phyloP scores from a whole-genome alignment of 1,284 basidiomycete species.

The Puccinia coronata region DNA sequence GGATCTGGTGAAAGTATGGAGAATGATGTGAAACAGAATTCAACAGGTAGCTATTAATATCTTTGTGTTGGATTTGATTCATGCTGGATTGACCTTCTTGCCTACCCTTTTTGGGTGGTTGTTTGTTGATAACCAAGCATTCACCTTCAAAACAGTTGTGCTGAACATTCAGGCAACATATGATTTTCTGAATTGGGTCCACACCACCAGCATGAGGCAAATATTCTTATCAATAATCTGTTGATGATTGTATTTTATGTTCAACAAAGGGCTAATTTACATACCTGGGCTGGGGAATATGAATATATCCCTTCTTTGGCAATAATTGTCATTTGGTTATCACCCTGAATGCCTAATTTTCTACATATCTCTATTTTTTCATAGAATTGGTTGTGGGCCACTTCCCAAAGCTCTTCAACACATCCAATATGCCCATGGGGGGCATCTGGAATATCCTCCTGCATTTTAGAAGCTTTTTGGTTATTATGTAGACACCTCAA shows the following conservation, averaged over 20 bases:
- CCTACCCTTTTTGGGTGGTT: too few relatives aligned
- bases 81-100: not conserved
- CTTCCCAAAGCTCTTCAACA: not conserved
- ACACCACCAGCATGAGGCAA: too few relatives aligned
- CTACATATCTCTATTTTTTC: not conserved
- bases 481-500: not conserved
- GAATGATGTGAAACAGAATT: constrained; percentile 11
- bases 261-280: not conserved
- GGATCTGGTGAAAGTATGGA: not conserved
- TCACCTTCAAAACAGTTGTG: not conserved
- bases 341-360: not conserved
- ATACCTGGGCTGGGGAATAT: not conserved
- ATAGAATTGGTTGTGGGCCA: not conserved
- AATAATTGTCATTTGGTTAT: not conserved
- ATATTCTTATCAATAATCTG: not conserved
- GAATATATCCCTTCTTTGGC: not conserved
- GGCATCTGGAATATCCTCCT: not conserved
- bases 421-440: not conserved
- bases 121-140: not conserved
- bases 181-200: not conserved
- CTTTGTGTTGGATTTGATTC: not conserved
- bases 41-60: constrained; percentile 10
- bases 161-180: constrained; percentile 3
- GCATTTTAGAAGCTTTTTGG: not conserved
- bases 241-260: not conserved